phyloP scores from a whole-genome alignment of 148 eudicot species.

The Bassia scoparia region DNA sequence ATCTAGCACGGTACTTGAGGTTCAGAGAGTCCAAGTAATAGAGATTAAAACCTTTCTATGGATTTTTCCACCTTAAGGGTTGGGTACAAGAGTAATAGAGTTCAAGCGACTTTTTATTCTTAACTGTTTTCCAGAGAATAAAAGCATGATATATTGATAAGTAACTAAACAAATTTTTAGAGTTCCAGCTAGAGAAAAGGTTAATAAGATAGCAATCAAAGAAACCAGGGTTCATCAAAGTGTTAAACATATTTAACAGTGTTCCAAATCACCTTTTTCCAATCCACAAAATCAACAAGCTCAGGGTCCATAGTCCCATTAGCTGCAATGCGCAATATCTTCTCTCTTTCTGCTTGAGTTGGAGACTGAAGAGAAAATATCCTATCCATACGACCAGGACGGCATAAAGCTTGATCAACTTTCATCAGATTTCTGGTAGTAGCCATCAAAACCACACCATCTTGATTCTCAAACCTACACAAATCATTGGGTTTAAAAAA shows the following conservation, averaged over 20 bases:
- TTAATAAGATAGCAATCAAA: background rate
- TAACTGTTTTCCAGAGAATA: background rate
- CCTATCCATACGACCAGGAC: constrained; percentile 99
- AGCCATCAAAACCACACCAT: constrained; percentile 96
- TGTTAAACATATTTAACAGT: background rate
- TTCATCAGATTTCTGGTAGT: constrained; percentile 75
- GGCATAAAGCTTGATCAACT: constrained; percentile 81
- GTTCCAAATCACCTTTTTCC: constrained; percentile 62
- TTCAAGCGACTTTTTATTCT: background rate
- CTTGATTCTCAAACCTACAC: constrained; percentile 90
- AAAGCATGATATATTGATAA: background rate
- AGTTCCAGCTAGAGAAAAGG: background rate
- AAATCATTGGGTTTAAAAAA: constrained; percentile 1
- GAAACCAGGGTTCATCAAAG: background rate
- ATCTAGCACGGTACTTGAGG: background rate
- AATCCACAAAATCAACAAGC: constrained; percentile 71
- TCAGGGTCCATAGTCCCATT: constrained; percentile 84
- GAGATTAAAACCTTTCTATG: background rate
- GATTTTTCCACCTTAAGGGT: background rate
- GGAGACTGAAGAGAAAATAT: constrained; percentile 79
- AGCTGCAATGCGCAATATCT: constrained; percentile 61
- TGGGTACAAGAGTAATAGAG: background rate
- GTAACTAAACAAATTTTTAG: background rate
- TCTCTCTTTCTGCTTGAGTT: constrained; percentile 84
- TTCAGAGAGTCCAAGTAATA: background rate